Base-by-base conservation (phyloP, 164 flowering plant species). In the Warburgia ugandensis region DNA sequence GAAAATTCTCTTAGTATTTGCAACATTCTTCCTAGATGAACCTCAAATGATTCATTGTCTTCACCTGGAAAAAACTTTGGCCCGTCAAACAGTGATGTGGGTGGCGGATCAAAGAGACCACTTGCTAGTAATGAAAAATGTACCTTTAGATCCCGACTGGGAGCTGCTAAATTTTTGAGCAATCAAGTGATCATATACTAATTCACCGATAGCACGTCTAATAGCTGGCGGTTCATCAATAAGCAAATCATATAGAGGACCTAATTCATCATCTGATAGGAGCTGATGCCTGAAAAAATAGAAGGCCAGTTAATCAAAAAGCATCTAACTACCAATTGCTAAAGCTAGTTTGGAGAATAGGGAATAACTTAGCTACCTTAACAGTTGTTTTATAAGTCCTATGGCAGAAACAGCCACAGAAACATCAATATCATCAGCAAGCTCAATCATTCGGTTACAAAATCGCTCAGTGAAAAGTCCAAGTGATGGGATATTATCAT, bases 381-480 rank as follows among this genome's bases (percentile, higher is more conserved):
- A 61, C 17, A 94, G 72, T 56, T 86, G 99, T 58, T 86, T 94
- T 2, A 94, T 80, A 56, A 89, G 97, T 20, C 96, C 96, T 63
- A 94, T 86, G 52, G 92, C 95, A 70, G 76, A 80, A n/a, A 94
- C 99, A 50, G 99, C 94, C 44, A 89, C 99, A 62, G 97, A 83
- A 56, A 84, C 75, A 60, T 94, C 99, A 71, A 80, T 75, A 46
- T 94, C 99, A 79, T 94, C 97, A 66, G 97, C 99, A 72, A 94
- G 94, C 62, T 89, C 97, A 66, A 94, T 77, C 96, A 94, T 89
- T 46, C 99, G 77, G 41, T 68, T 83, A 13, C 89, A 78, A 56
- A 94, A 94, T 66, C 99, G 79, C 66, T 94, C 92, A 29, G 97
- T 89, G 65, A 94, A 94, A 29, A 94, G 84, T 39, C 80, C 70